Conservation (phyloP, 2,329 filamentous ascomycete genomes). For the Diaporthe sp. region DNA sequence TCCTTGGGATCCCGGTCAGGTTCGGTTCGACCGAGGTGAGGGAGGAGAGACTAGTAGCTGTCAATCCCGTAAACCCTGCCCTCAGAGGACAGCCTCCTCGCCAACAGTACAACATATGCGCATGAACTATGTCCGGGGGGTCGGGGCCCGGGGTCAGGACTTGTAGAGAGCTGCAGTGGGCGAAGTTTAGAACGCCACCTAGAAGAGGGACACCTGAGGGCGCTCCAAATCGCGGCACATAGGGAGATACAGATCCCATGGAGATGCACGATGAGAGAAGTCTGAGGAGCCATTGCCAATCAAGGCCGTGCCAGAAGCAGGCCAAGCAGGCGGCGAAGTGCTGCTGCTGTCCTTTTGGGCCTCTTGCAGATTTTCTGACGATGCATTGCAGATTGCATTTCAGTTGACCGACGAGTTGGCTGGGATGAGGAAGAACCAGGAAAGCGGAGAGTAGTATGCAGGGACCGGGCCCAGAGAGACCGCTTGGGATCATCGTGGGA, state of each 20-base stretch:
- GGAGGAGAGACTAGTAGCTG: conserved; percentile 28
- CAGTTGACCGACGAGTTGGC: conserved; percentile 18
- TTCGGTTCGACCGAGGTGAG: conserved; percentile 38
- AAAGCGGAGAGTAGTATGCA: conserved; percentile 8
- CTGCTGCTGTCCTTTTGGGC: conserved; percentile 19
- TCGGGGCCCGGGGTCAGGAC: conserved; percentile 9
- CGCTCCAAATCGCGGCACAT: conserved; percentile 3
- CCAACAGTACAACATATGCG: conserved; percentile 27
- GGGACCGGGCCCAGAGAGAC: conserved; percentile 13
- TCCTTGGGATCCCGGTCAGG: conserved; percentile 25
- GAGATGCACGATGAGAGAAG: conserved; percentile 33
- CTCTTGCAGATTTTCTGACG: conserved; percentile 31
- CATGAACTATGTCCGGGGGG: conserved; percentile 20
- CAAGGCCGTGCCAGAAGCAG: not conserved
- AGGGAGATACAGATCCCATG: not conserved
- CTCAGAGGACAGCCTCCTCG: not conserved
- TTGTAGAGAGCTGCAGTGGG: not conserved
- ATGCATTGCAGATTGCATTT: conserved; percentile 31
- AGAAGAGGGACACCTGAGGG: not conserved
- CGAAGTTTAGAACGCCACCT: conserved; percentile 20
- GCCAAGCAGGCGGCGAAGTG: conserved; percentile 33
- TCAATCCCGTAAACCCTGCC: conserved; percentile 18
- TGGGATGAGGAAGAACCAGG: conserved; percentile 1
- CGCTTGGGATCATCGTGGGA: conserved; percentile 17
- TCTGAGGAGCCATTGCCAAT: conserved; percentile 12